These are phyloP conservation scores for Colletotrichum cereale DNA, from an alignment of 2,329 filamentous ascomycete species.

Conservation along the genomic window DNA sequence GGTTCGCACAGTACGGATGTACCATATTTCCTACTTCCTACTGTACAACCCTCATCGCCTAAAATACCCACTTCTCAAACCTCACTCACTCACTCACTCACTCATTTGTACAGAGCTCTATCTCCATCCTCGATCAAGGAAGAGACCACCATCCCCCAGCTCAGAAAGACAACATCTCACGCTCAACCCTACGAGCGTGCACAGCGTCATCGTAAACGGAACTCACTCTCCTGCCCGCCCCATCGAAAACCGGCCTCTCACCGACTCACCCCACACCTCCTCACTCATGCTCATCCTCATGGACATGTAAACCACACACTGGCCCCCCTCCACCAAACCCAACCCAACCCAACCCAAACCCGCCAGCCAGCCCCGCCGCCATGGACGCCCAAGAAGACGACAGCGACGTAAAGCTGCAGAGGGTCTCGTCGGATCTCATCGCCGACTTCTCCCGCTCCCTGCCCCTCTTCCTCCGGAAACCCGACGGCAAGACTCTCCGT, in stretches of 20 bases:
- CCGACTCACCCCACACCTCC: neutral
- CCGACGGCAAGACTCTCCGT: conserved; percentile 60
- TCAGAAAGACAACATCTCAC: neutral
- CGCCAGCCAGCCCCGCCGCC: conserved; percentile 10
- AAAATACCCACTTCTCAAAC: neutral
- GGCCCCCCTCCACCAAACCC: neutral
- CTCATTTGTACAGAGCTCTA: neutral
- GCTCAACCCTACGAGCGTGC: too few species aligned
- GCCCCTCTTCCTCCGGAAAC: conserved; percentile 64
- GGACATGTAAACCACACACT: neutral
- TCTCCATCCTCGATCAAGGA: neutral
- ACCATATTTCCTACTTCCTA: neutral
- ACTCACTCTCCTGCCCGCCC: neutral
- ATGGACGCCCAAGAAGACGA: conserved; percentile 75
- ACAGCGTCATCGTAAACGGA: neutral
- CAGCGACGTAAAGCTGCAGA: conserved; percentile 72
- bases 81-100: conserved; percentile 19
- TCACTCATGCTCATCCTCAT: neutral
- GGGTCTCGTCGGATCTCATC: conserved; percentile 69
- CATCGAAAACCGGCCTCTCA: neutral
- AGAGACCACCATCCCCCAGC: neutral
- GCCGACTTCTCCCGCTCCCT: conserved; percentile 68
- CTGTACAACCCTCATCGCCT: neutral
- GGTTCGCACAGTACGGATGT: neutral
- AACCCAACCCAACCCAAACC: neutral